Base-by-base conservation (phyloP, 179 eudicot species). In the Gypsophila paniculata region DNA sequence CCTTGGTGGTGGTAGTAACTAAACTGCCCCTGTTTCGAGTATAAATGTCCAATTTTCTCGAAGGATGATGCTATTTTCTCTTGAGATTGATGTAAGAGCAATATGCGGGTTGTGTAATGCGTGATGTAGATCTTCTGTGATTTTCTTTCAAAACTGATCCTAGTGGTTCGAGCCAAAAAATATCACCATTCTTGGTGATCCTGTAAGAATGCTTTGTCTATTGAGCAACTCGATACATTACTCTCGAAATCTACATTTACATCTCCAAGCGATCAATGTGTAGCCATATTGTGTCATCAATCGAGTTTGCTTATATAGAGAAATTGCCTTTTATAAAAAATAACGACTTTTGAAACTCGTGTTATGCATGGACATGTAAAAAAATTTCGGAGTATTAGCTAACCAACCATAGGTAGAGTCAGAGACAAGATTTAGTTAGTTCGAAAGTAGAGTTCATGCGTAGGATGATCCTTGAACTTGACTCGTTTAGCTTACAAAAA, bases 1-100 rank as follows among this genome's bases (percentile, higher is more conserved):
- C 62, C 87, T 89, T 42, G 91, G 91, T 25, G 91, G 79, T 58
- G 77, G 76, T 64, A 71, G 78, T 76, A 80, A 73, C 44, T 71
- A 36, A 69, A 22, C 48, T 62, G 21, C 55, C 36, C 36, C 46
- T 44, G 61, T 63, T 54, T 66, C 72, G 21, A 70, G 62, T 64
- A 74, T 61, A 69, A 57, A 74, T 51, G 52, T 53, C 74, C 46
- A 46, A 65, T 69, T 79, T 55, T 65, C 65, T 53, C 60, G 73
- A 71, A 63, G 77, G 53, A 70, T 51, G 74, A n/a, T 76, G 77
- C 44, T 68, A 72, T 58, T 74, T 66, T 64, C 44, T 58, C 62
- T 73, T 69, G 61, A 23, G 65, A 49, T 71, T 55, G 67, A 32
- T 68, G 59, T 70, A 42, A 75, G 64, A 65, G 52, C 63, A 42